Evolutionary conservation across 1,284 basidiomycete species (phyloP).

Genomic region (Tilletia horrida): DNA sequence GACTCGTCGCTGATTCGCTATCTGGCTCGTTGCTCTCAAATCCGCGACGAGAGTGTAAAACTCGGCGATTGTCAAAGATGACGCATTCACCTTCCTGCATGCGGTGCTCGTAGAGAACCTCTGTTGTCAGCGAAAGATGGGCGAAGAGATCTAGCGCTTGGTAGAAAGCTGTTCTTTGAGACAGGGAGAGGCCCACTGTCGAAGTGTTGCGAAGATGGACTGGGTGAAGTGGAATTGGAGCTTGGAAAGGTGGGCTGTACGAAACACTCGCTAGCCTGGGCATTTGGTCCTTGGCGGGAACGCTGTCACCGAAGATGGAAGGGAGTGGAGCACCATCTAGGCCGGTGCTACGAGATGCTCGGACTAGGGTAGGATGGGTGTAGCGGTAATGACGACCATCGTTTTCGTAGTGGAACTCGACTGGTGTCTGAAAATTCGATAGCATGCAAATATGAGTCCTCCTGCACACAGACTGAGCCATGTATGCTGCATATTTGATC

Average conservation of each 20-base stretch:
- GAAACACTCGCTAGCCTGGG: constrained; percentile 63
- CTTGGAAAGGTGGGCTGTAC: constrained; percentile 95
- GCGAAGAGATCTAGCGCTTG: constrained; percentile 67
- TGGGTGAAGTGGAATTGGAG: constrained; percentile 59
- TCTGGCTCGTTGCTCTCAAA: constrained; percentile 62
- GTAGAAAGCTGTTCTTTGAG: constrained; percentile 37
- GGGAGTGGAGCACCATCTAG: constrained; percentile 30
- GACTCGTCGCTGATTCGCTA: constrained; percentile 33
- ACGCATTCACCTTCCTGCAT: constrained; percentile 81
- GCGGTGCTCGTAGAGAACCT: constrained; percentile 66
- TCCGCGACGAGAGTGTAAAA: constrained; percentile 79
- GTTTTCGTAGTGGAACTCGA: constrained; percentile 88
- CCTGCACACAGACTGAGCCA: neutral
- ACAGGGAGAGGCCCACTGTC: constrained; percentile 14
- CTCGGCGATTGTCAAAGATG: constrained; percentile 87
- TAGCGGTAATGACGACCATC: constrained; percentile 79
- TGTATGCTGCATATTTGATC: neutral
- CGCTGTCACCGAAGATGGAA: constrained; percentile 20
- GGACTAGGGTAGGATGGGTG: constrained; percentile 76
- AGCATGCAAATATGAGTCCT: neutral
- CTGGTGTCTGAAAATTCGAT: constrained; percentile 55
- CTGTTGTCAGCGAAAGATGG: constrained; percentile 62
- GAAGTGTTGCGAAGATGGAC: constrained; percentile 17
- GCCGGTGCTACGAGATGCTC: constrained; percentile 55
- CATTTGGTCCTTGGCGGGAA: constrained; percentile 30